Base-by-base conservation (phyloP, 495 filamentous ascomycete species). In the Apodospora peruviana region DNA sequence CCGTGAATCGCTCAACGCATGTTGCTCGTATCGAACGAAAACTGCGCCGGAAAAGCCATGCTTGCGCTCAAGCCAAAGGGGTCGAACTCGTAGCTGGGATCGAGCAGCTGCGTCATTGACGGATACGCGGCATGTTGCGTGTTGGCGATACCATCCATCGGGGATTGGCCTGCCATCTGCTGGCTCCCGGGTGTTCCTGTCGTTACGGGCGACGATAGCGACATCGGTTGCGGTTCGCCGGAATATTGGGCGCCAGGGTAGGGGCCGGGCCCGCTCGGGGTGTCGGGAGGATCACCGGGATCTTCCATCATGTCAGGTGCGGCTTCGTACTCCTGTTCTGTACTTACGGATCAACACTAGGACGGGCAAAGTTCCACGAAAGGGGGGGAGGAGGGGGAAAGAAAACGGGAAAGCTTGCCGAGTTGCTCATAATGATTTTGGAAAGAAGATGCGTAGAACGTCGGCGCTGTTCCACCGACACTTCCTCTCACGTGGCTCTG, bases 281-380 rank as follows among this genome's bases (percentile, higher is more conserved):
- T 80, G 48, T 86, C 81, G 51, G 81, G 74, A 25, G 57, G 40
- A 11, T 68, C 48, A 45, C 85, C 82, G 55, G 79, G 62, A 25
- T 96, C 91, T 64, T 97, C 91, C 64, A 93, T 82, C 79, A 95
- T 87, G 55, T 96, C 90, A 61, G 87, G 83, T 75, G 93, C 87
- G 47, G 93, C 90, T 70, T 98, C 93, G 75, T 97, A 97, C 76
- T 98, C 93, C 79, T 95, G 91, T 76, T 97, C 93, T 98, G 79
- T 78, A 83, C 68, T 77, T 71, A 87, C 76, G 77, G 65, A 80
- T 80, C 88, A 72, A 86, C 73, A 72, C 81, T 88, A 87, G 85
- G 84, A 88, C 83, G 53, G 78, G 80, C 82, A 85, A 61, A 85
- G 84, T 74, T 85, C 80, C 74, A 78, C 79, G 59, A 72, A 71